These are phyloP conservation scores for Leccinum ochraceum DNA, from an alignment of 768 basidiomycete species.

Conservation along the genomic window DNA sequence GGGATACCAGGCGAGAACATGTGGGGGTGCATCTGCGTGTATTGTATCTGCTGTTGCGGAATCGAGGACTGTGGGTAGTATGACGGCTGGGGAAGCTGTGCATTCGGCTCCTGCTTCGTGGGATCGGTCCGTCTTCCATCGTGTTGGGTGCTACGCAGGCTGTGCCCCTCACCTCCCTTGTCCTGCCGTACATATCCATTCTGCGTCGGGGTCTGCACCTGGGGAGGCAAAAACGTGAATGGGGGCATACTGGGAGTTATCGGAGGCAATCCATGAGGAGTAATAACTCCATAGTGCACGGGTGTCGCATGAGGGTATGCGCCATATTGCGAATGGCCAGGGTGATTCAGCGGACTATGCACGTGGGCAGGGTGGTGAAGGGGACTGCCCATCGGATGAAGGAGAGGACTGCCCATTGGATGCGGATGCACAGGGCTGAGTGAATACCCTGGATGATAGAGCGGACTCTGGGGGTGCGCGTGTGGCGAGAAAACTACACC, in stretches of 20 bases:
- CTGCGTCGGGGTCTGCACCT: slow-evolving; percentile 28
- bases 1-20: slow-evolving; percentile 35
- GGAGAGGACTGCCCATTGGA: slow-evolving; percentile 37
- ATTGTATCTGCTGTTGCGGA: slow-evolving; percentile 25
- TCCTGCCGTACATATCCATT: slow-evolving; percentile 12
- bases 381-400: slow-evolving; percentile 39
- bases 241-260: slow-evolving; percentile 99
- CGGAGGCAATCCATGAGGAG: slow-evolving; percentile 82
- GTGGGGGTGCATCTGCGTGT: slow-evolving; percentile 24
- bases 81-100: slow-evolving; percentile 9
- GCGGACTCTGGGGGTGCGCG: slow-evolving; percentile 39
- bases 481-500: slow-evolving; percentile 35
- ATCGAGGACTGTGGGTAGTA: slow-evolving; percentile 16
- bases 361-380: slow-evolving; percentile 33
- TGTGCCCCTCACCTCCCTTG: slow-evolving; percentile 4
- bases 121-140: slow-evolving; percentile 10
- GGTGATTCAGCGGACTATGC: slow-evolving; percentile 35
- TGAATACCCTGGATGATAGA: slow-evolving; percentile 39
- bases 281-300: slow-evolving; percentile 44
- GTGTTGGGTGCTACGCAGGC: slow-evolving; percentile 1
- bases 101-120: slow-evolving; percentile 7
- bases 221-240: slow-evolving; percentile 77
- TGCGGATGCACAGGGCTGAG: slow-evolving; percentile 31
- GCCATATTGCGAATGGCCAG: slow-evolving; percentile 31
- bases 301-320: slow-evolving; percentile 24